A percentile compares a stretch with the other conserved stretches of the same genome.
Conservation (phyloP, 2,329 filamentous ascomycete genomes). For the Apiospora arundinis region DNA sequence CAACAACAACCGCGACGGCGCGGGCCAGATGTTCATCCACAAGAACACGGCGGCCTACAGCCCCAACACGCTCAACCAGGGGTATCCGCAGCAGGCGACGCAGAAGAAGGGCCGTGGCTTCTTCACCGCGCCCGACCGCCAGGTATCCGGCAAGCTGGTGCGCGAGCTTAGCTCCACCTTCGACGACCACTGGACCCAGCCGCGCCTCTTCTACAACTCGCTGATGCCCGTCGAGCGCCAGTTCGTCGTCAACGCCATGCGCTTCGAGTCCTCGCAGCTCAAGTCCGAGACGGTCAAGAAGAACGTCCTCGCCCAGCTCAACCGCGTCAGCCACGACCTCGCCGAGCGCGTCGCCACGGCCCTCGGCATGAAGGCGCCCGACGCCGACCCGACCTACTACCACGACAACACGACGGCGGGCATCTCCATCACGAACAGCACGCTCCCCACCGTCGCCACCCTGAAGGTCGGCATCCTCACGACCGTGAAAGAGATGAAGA, state of each 20-base stretch:
- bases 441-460: constrained; percentile 65
- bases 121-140: constrained; percentile 69
- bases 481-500: constrained; percentile 51
- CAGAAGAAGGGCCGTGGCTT: constrained; percentile 70
- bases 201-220: constrained; percentile 77
- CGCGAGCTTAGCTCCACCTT: constrained; percentile 69
- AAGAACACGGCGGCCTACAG: constrained; percentile 70
- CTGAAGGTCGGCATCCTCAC: constrained; percentile 69
- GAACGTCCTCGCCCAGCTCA: constrained; percentile 73
- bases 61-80: constrained; percentile 71
- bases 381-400: constrained; percentile 68
- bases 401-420: constrained; percentile 70
- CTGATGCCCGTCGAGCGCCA: constrained; percentile 70
- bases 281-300: constrained; percentile 62
- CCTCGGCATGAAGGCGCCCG: constrained; percentile 64
- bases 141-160: constrained; percentile 57
- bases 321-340: constrained; percentile 71
- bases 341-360: constrained; percentile 68
- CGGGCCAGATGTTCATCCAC: constrained; percentile 72
- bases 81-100: constrained; percentile 69
- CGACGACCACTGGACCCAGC: constrained; percentile 75
- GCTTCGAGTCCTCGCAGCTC: constrained; percentile 71
- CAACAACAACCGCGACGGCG: constrained; percentile 73
- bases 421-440: constrained; percentile 64
- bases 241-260: constrained; percentile 74